Evolutionary conservation across 129 eudicot species (phyloP), one percentile per base, ranked within the genome.

Genomic region (Centrapalus pauciflorus): DNA sequence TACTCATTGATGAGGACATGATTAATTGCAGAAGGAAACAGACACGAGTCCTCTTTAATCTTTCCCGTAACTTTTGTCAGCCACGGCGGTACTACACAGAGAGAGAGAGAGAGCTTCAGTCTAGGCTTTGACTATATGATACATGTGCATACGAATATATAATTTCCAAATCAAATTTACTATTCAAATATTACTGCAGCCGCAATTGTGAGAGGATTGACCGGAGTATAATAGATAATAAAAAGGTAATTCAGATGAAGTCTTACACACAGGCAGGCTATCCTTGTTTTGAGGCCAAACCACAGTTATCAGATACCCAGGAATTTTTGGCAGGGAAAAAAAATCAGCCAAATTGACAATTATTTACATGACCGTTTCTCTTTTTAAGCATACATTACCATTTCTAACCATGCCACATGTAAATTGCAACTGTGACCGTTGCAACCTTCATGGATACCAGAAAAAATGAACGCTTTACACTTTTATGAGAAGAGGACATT

Each of bases 1-100:
- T 93, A 93, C 74, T 93, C 99, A 45, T 93, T 93, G 81, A 93
- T 93, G 64, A 93, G 96, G 48, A 93, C 99, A 28, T 93, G 99
- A 76, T 93, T 93, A 43, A 90, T 90, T 49, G 85, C 81, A 33
- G 99, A 82, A 66, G 96, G 90, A 68, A 86, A 93, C 70, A 93
- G 55, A 78, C 73, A 43, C 25, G 90, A 77, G 64, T 82, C 84
- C 29, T 82, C 77, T 12, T 38, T 60, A 52, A 93, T 78, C 46
- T 71, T 89, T 38, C 69, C 71, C 1, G 92, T 89, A 52, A 89
- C 66, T 64, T 75, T 80, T 57, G 84, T 86, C 76, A 93, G 88
- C 99, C 99, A 93, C 45, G 85, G 70, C 28, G 99, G 99, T 82
- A 93, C 99, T 93, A 79, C 84, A 82, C 40, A 66, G 35, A 56